These are phyloP conservation scores for Hericium coralloides DNA, from an alignment of 768 basidiomycete species.

Conservation along the genomic window DNA sequence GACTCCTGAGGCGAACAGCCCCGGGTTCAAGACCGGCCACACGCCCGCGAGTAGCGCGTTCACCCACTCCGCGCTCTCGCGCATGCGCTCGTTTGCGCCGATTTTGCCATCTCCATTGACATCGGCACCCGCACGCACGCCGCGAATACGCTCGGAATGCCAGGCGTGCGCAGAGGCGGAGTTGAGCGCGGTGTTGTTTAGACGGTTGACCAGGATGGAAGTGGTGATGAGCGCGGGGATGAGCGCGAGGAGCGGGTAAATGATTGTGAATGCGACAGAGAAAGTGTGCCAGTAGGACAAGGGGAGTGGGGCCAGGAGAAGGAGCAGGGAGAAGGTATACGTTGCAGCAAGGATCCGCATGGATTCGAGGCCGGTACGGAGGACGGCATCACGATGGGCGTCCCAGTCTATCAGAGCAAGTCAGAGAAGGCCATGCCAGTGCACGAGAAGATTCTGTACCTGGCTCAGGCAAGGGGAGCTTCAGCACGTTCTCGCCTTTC, in stretches of 20 bases:
- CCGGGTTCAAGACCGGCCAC: slow-evolving; percentile 72
- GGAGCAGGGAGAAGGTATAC: slow-evolving; percentile 13
- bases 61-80: slow-evolving; percentile 51
- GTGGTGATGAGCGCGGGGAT: slow-evolving; percentile 16
- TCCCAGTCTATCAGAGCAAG: slow-evolving; percentile 17
- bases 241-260: slow-evolving; percentile 2
- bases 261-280: background rate
- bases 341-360: slow-evolving; percentile 15
- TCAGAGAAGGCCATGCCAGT: background rate
- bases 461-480: slow-evolving; percentile 21
- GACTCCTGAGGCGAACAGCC: slow-evolving; percentile 45
- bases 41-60: slow-evolving; percentile 51
- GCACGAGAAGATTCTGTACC: slow-evolving; percentile 11
- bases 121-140: slow-evolving; percentile 20
- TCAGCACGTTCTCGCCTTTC: slow-evolving; percentile 22
- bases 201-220: slow-evolving; percentile 17
- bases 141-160: slow-evolving; percentile 25
- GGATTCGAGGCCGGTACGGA: slow-evolving; percentile 11
- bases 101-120: slow-evolving; percentile 21
- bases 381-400: slow-evolving; percentile 15
- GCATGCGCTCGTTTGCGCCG: slow-evolving; percentile 18
- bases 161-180: slow-evolving; percentile 24
- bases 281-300: background rate
- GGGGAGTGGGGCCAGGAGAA: slow-evolving; percentile 10
- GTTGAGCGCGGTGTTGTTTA: slow-evolving; percentile 13